Percentiles rank a stretch among this genome's conserved stretches.
Conservation (phyloP, 129 eudicot species). For the Chrysanthemum seticuspe region DNA sequence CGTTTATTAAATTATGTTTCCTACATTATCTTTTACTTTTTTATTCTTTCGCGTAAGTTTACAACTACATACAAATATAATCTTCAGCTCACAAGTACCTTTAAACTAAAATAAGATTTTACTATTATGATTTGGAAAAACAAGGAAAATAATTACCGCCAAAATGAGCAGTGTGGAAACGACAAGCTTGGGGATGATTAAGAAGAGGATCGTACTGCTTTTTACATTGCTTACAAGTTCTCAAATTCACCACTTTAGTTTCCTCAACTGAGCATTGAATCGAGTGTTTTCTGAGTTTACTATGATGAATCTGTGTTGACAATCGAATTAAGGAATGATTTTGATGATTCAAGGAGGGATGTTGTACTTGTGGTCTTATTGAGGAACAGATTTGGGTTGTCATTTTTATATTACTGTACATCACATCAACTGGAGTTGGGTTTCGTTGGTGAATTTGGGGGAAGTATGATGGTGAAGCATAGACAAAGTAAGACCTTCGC, state of each 20-base stretch:
- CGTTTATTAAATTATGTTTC: no score
- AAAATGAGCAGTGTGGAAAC: conserved; percentile 94
- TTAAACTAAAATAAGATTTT: no score
- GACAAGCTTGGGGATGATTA: conserved; percentile 90
- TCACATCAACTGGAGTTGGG: background rate
- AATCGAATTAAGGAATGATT: conserved; percentile 6
- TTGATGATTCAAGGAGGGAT: conserved; percentile 9
- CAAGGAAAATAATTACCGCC: conserved; percentile 54
- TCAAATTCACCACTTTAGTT: conserved; percentile 20
- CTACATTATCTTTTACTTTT: no score
- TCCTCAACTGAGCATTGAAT: conserved; percentile 54
- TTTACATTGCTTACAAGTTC: conserved; percentile 94
- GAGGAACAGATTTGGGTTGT: conserved; percentile 38
- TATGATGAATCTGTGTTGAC: conserved; percentile 10
- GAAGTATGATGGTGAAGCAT: background rate
- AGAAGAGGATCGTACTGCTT: conserved; percentile 77
- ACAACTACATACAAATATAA: background rate
- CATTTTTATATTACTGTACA: conserved; percentile 19
- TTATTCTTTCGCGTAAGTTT: background rate
- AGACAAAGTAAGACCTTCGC: no score
- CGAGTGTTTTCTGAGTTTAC: conserved; percentile 25
- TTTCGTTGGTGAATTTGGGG: conserved; percentile 30
- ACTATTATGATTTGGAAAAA: background rate
- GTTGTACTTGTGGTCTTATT: background rate
- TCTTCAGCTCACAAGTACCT: no score